Evolutionary conservation across 192 early-diverging fungal genomes (phyloP), one percentile per base, ranked within the genome.

Genomic region (Thamnidium elegans): DNA sequence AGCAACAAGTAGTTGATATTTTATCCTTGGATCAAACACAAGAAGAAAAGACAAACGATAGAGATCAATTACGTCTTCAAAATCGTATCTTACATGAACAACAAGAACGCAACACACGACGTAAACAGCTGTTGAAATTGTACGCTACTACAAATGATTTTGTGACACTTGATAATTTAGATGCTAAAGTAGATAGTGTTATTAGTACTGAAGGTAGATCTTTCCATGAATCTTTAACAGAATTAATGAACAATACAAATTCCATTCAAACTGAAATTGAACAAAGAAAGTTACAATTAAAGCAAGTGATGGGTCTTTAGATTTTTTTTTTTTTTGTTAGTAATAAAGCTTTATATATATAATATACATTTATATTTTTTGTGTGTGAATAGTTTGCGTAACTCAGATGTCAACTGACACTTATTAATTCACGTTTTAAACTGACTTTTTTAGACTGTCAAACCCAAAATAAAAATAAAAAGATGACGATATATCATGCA

Each of bases 141-240:
- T 73, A 73, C 39, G n/a, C 55, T 30, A 43, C 72, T 9, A 58
- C 62, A 39, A 55, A 67, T 3, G 20, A 45, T 17, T 73, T 73
- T 73, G 72, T 73, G 8, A 68, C 65, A 17, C 39, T 58, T 21
- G 66, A 68, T 1, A 73, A 73, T 52, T 44, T 73, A 6, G 72
- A 73, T 44, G 55, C n/a, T 3, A 53, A 58, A 32, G n/a, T 73
- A 1, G 72, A 73, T 59, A 17, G 26, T 13, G 30, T 65, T 21
- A 32, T 71, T 43, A 64, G 54, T 8, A 23, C 62, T 58, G 45
- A 55, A 31, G 54, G 53, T 7, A 26, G 45, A 32, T 63, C 68
- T 17, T 63, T 48, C 53, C 60, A 46, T 17, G 62, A 47, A 30
- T 55, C 68, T 10, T 43, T 70, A 17, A 52, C 47, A 7, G 68